These are phyloP conservation scores for Suillus subluteus DNA, from an alignment of 768 basidiomycete species.

Conservation along the genomic window DNA sequence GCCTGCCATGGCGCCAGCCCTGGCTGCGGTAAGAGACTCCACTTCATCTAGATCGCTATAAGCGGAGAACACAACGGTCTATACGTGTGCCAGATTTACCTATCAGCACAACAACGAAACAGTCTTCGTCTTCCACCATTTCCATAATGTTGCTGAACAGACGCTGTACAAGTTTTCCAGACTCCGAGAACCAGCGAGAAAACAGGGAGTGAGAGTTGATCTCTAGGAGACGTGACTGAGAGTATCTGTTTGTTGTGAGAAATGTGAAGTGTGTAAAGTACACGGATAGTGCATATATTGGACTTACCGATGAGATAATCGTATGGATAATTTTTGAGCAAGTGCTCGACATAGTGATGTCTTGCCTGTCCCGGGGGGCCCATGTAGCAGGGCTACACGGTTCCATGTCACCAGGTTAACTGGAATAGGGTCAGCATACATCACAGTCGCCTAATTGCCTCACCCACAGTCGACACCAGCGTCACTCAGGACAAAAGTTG, in stretches of 20 bases:
- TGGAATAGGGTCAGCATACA: constrained; percentile 31
- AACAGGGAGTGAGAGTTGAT: constrained; percentile 99
- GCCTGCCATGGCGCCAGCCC: constrained; percentile 93
- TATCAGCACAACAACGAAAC: constrained; percentile 93
- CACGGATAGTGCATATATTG: constrained; percentile 6
- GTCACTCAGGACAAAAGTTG: constrained; percentile 91
- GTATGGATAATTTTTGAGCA: constrained; percentile 92
- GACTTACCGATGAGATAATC: constrained; percentile 78
- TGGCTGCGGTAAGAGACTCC: constrained; percentile 91
- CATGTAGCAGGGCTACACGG: constrained; percentile 90
- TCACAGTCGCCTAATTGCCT: constrained; percentile 1
- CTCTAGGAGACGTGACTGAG: constrained; percentile 86
- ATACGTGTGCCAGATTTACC: constrained; percentile 47
- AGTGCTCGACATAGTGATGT: constrained; percentile 93
- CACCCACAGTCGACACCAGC: constrained; percentile 80
- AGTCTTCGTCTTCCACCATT: constrained; percentile 88
- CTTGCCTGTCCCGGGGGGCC: constrained; percentile 97
- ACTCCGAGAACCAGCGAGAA: constrained; percentile 99
- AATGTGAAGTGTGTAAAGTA: constrained; percentile 7
- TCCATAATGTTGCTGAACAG: constrained; percentile 89
- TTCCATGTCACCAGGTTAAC: constrained; percentile 96
- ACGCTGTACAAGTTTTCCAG: constrained; percentile 95
- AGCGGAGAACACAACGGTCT: constrained; percentile 8
- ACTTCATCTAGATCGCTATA: constrained; percentile 75
- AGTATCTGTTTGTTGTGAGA: constrained; percentile 57